Evolutionary conservation across 169 alveolate genomes (phyloP), one percentile per base, ranked within the genome.

Genomic region (Plasmodium blacklocki): DNA sequence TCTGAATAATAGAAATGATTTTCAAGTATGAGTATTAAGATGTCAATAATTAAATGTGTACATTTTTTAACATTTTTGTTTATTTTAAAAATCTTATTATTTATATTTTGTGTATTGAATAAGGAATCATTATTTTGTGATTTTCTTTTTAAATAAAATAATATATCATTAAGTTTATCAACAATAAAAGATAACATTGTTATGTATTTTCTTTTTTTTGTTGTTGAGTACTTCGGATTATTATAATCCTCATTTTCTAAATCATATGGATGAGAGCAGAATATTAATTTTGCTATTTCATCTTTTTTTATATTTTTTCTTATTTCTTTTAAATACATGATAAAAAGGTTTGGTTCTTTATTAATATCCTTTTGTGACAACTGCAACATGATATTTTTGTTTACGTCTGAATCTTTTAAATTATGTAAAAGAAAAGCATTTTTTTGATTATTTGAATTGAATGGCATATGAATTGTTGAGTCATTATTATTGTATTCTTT

Each of bases 141-240:
- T 63, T 26, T 18, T 21, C 18, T 39, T 54, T 76, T 76, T 26
- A 76, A 54, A 39, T 49, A 47, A 12, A 62, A 45, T 9, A 76
- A 47, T 4, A 76, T 12, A 0, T 76, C 59, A 6, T 64, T 43
- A 8, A 76, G 49, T 47, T 49, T 45, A 2, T 76, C 59, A 2
- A 43, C 67, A 23, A 67, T 15, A 2, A 45, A 76, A 21, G 75
- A 19, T 45, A 76, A 70, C 9, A 76, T 63, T 14, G 88, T 76
- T 9, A 58, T 26, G 15, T 59, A 8, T 18, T 59, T 59, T 3
- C 58, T 66, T 26, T 32, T 72, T 54, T 66, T 72, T 32, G 45
- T 4, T 32, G 45, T 4, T 32, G 45, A 32, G 6, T 32, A 8
- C 8, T 32, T 32, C 45, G 45, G 45, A 32, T 32, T 32, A 32